A percentile compares a stretch with the other conserved stretches of the same genome.
Evolutionary conservation across 257 asterid genomes (phyloP).

Genomic region (Cinchona pubescens): DNA sequence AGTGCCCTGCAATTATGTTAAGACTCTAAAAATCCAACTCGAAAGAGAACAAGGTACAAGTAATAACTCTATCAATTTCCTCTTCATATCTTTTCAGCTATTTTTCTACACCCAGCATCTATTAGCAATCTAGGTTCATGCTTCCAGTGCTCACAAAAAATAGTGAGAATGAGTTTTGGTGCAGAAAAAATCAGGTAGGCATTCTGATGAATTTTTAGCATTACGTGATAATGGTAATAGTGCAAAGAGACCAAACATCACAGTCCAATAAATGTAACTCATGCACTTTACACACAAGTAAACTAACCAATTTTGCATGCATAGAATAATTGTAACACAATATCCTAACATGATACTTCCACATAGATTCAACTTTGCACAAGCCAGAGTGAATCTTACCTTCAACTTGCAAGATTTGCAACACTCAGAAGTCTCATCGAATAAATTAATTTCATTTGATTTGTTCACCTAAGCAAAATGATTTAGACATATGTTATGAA

Average conservation of each 20-base stretch:
- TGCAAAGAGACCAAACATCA: too few species aligned
- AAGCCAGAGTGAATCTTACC: conserved; percentile 40
- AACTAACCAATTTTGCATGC: background rate
- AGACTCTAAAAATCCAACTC: background rate
- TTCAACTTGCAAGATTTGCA: conserved; percentile 65
- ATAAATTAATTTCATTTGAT: conserved; percentile 35
- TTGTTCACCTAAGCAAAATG: conserved; percentile 37
- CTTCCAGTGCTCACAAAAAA: background rate
- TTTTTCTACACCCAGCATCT: background rate
- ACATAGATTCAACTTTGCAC: background rate
- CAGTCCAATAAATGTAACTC: background rate
- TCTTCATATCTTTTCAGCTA: background rate
- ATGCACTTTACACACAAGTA: background rate
- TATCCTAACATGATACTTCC: background rate
- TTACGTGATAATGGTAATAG: background rate
- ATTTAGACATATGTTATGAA: conserved; percentile 13
- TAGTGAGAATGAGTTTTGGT: background rate
- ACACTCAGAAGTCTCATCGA: conserved; percentile 43
- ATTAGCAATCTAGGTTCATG: background rate
- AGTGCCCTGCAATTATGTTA: too few species aligned
- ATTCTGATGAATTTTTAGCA: background rate
- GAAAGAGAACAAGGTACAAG: background rate
- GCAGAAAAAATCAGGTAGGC: background rate
- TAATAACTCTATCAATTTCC: background rate
- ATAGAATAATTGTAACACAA: too few species aligned